A percentile compares a stretch with the other conserved stretches of the same genome.
phyloP scores from a whole-genome alignment of 495 filamentous ascomycete species.

The Aspergillus steynii region DNA sequence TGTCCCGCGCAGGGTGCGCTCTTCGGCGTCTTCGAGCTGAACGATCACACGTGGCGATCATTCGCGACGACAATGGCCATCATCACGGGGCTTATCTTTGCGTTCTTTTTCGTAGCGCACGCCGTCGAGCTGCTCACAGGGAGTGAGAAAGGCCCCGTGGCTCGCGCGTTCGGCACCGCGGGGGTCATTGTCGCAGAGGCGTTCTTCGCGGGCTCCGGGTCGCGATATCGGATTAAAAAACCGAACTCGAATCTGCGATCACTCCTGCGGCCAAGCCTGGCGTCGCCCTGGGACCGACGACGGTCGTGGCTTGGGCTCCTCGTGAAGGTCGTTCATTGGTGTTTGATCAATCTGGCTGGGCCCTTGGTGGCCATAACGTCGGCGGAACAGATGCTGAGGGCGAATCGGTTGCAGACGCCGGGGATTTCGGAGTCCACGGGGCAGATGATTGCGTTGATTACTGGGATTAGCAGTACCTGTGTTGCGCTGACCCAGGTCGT shows the following conservation, averaged over 20 bases:
- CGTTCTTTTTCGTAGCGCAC: not conserved
- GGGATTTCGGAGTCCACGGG: constrained; percentile 1
- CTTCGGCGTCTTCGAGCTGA: not conserved
- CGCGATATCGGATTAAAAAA: not conserved
- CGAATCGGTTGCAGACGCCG: not conserved
- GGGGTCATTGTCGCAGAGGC: not conserved
- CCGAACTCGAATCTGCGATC: not conserved
- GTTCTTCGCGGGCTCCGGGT: not conserved
- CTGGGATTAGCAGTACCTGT: not conserved
- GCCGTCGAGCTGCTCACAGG: not conserved
- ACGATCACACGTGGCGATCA: not conserved
- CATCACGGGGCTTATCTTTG: not conserved
- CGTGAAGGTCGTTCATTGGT: not conserved
- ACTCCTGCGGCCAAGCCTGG: not conserved
- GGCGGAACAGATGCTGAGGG: constrained; percentile 1
- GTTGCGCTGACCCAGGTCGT: not conserved
- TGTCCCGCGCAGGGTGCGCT: not conserved
- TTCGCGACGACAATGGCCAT: constrained; percentile 1
- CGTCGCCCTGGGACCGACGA: not conserved
- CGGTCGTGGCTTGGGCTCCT: not conserved
- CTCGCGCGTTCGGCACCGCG: not conserved
- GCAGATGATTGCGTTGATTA: constrained; percentile 1
- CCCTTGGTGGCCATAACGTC: not conserved
- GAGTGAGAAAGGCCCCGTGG: not conserved
- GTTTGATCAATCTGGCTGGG: not conserved